phyloP scores from a whole-genome alignment of 352 stramenopile species.

The Phytopythium aichiense region DNA sequence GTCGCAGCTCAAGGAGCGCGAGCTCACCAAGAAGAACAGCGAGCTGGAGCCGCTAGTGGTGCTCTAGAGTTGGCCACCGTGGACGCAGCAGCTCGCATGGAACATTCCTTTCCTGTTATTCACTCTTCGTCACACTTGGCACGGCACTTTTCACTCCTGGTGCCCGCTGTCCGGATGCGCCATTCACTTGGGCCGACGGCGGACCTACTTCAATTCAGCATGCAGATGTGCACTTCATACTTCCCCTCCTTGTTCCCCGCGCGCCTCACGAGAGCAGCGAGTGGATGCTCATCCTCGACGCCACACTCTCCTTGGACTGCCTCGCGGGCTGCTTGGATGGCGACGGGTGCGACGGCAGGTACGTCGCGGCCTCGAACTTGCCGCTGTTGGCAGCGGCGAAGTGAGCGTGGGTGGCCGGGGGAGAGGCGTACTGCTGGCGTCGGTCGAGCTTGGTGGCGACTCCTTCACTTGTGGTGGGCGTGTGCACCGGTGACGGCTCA shows the following conservation, averaged over 20 bases:
- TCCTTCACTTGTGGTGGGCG: background rate
- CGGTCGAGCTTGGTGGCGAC: background rate
- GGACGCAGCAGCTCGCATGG: background rate
- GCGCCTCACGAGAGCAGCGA: constrained; percentile 13
- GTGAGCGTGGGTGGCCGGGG: background rate
- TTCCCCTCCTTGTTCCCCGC: background rate
- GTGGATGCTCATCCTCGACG: constrained; percentile 15
- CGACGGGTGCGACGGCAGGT: background rate
- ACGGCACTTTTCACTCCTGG: background rate
- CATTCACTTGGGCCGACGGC: background rate
- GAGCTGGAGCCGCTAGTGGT: constrained; percentile 21
- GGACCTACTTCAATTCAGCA: background rate
- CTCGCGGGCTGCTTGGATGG: background rate
- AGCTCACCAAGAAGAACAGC: constrained; percentile 9
- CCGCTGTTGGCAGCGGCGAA: background rate
- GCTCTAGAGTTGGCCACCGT: background rate
- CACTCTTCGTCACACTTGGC: background rate
- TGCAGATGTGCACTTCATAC: background rate
- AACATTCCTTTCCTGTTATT: background rate
- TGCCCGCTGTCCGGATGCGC: background rate
- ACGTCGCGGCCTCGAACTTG: background rate
- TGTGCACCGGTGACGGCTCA: background rate
- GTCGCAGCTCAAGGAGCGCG: constrained; percentile 36
- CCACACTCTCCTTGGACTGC: constrained; percentile 5
- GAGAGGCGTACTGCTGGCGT: background rate